Evolutionary conservation across 2,329 filamentous ascomycete genomes (phyloP), one percentile per base, ranked within the genome.

Genomic region (Fusarium burgessii): DNA sequence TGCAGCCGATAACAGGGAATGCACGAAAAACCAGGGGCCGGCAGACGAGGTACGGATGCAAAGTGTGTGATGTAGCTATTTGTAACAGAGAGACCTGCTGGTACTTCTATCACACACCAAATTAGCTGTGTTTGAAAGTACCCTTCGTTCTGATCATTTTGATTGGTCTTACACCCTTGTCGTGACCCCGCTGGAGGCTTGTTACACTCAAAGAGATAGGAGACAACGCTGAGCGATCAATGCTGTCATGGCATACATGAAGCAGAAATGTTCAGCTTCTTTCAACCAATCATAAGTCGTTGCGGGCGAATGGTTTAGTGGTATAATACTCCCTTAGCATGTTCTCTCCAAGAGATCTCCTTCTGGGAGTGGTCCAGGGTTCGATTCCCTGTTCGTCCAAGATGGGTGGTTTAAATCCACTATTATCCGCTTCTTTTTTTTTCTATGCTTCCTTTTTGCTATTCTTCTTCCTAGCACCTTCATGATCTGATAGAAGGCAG

Each of bases 341-440:
- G 18, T 25, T 50, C 42, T 54, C 10, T 29, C 2, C 13, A 20
- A 25, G 27, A 33, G 4, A 38, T 32, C 29, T n/a, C 7, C 18
- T 65, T 46, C 29, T 66, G 66, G 66, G 66, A 70, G 67, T 67
- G 61, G 62, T 57, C 62, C 66, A 67, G 67, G 66, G 67, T 70
- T 71, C 67, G 62, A 70, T 62, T 70, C 67, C 66, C 67, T 70
- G 67, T 67, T 70, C 56, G 67, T 71, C 67, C 62, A 70, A 43
- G 0, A 20, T 18, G 4, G 47, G 67, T 68, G 67, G 67, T 57
- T 63, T 15, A 2, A 68, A 10, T 10, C 67, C 67, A 51, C 51
- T 8, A 13, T 58, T 63, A 51, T 67, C 41, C 56, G 33, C 55
- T 50, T 57, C 35, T 29, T 57, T 62, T 62, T 55, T 15, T 25